phyloP scores from a whole-genome alignment of 768 basidiomycete genomes.

The Amyloporia xantha region DNA sequence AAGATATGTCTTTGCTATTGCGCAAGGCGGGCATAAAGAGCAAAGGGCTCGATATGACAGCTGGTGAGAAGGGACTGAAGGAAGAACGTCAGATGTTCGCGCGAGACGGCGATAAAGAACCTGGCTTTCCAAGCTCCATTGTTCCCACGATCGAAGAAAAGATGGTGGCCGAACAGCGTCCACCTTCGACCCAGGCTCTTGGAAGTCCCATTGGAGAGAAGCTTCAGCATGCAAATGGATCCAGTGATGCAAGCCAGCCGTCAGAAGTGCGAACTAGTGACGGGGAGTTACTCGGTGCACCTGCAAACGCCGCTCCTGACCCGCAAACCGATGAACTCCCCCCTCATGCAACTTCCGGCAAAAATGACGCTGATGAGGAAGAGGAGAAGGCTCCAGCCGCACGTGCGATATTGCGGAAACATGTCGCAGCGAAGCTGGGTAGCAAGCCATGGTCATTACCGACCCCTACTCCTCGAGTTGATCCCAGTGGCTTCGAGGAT shows the following conservation, averaged over 20 bases:
- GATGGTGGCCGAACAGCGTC: slow-evolving; percentile 38
- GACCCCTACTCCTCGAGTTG: slow-evolving; percentile 62
- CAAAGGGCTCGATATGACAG: slow-evolving; percentile 30
- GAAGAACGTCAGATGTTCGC: slow-evolving; percentile 48
- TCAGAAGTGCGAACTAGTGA: slow-evolving; percentile 34
- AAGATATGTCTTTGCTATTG: slow-evolving; percentile 29
- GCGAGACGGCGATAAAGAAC: slow-evolving; percentile 41
- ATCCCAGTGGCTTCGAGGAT: slow-evolving; percentile 79
- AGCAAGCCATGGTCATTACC: slow-evolving; percentile 57
- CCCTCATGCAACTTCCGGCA: slow-evolving; percentile 39
- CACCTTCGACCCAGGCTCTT: slow-evolving; percentile 22
- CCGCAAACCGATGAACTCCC: slow-evolving; percentile 38
- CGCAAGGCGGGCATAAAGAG: slow-evolving; percentile 40
- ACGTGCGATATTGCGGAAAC: slow-evolving; percentile 47
- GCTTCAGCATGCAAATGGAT: slow-evolving; percentile 16
- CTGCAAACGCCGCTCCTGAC: slow-evolving; percentile 43
- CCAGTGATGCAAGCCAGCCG: slow-evolving; percentile 2
- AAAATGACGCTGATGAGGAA: slow-evolving; percentile 42
- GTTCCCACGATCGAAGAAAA: slow-evolving; percentile 72
- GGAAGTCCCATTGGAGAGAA: slow-evolving; percentile 25
- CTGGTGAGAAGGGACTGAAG: slow-evolving; percentile 36
- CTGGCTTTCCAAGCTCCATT: slow-evolving; percentile 54
- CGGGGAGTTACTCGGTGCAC: slow-evolving; percentile 45
- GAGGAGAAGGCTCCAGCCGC: slow-evolving; percentile 45
- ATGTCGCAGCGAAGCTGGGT: slow-evolving; percentile 44